Percentiles rank a stretch among this genome's conserved stretches.
phyloP scores from a whole-genome alignment of 1,139 yeast species.

The Yamadazyma membranifaciens region DNA sequence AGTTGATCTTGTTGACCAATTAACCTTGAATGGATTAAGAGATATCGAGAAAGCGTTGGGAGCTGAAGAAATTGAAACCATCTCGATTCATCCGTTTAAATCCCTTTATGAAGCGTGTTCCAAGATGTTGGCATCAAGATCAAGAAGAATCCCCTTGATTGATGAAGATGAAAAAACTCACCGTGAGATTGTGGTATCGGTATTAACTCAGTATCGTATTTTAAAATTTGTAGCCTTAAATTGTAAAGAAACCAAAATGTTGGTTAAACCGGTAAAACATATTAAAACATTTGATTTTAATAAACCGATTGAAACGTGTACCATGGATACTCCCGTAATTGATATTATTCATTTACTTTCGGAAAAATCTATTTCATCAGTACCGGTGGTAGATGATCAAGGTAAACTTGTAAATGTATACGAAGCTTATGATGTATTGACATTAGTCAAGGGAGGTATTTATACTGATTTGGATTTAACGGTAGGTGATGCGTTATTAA shows the following conservation, averaged over 20 bases:
- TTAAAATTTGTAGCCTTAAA: slow-evolving; percentile 93
- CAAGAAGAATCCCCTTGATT: slow-evolving; percentile 90
- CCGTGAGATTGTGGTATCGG: slow-evolving; percentile 92
- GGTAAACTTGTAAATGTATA: slow-evolving; percentile 83
- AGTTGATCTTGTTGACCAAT: slow-evolving; percentile 82
- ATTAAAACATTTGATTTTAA: slow-evolving; percentile 61
- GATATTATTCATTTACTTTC: slow-evolving; percentile 87
- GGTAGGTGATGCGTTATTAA: slow-evolving; percentile 94
- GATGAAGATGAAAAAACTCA: slow-evolving; percentile 93
- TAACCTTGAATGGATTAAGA: slow-evolving; percentile 80
- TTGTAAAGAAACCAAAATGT: slow-evolving; percentile 89
- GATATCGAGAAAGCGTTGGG: slow-evolving; percentile 89
- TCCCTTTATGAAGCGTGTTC: slow-evolving; percentile 92
- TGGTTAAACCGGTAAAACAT: slow-evolving; percentile 72
- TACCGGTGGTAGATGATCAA: slow-evolving; percentile 85
- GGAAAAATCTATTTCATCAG: slow-evolving; percentile 78
- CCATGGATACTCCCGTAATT: slow-evolving; percentile 90
- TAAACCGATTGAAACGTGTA: slow-evolving; percentile 69
- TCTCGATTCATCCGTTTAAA: slow-evolving; percentile 87
- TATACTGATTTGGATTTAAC: slow-evolving; percentile 87
- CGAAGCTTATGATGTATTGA: slow-evolving; percentile 93
- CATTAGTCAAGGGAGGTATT: slow-evolving; percentile 91
- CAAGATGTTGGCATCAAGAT: slow-evolving; percentile 84
- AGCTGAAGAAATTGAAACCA: slow-evolving; percentile 84
- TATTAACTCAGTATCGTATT: slow-evolving; percentile 93